Base-by-base conservation (phyloP, 2,329 filamentous ascomycete genomes). In the Aspergillus pseudotamarii region DNA sequence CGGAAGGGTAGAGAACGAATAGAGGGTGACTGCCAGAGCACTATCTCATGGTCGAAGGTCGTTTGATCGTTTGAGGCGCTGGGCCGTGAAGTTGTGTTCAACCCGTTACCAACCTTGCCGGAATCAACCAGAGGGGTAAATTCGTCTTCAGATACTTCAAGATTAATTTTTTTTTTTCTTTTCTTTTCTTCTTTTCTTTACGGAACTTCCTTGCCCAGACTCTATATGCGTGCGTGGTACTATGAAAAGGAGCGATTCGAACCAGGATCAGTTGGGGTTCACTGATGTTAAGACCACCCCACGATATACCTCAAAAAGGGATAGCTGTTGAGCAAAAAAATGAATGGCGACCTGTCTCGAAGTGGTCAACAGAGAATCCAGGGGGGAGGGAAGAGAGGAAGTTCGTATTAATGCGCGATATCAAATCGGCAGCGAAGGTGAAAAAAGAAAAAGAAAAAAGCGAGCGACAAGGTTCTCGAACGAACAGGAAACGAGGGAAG, bases 11-110 rank as follows among this genome's bases (percentile, higher is more conserved):
- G 66, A 67, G 60, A 68, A 61, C 67, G 67, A 72, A 67, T 34
- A 62, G 65, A 69, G 59, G 66, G 66, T 71, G 72, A 73, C 73
- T 73, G 66, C 74, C 75, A 74, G 72, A 76, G 75, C 71, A 73
- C 74, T 77, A 77, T 75, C 70, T 71, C 73, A 75, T 75, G 65
- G 59, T 70, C 66, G 62, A 64, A 28, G 45, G 54, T 53, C 48
- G 54, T 57, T 43, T 34, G 46, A 57, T 58, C 54, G 55, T 65
- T 55, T 55, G 45, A 36, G 58, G 57, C 43, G 58, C 58, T 61
- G 32, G 58, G 57, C 19, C 21, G 57, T 46, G 51, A 61, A 55
- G 59, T 51, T 32, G 34, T 57, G 50, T 60, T 28, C 23, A 55
- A 38, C 32, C 23, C 12, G n/a, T 38, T 38, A 55, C 51, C 51